Conservation (phyloP, 2,329 filamentous ascomycete species). For the Gremmenia infestans region DNA sequence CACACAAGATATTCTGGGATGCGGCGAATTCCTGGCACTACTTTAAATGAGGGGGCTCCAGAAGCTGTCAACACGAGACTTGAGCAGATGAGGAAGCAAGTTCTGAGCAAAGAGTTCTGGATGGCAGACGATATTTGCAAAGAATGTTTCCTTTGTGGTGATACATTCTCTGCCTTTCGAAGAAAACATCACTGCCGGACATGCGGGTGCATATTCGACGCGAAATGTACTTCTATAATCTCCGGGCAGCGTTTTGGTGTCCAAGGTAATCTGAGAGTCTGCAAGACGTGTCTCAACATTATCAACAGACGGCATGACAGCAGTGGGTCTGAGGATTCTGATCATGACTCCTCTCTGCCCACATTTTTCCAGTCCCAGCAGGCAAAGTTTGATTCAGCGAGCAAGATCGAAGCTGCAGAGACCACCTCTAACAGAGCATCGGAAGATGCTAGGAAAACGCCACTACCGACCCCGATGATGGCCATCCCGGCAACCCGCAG, state of each 20-base stretch:
- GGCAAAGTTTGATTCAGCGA: slow-evolving; percentile 37
- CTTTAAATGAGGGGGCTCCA: slow-evolving; percentile 50
- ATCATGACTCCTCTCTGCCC: slow-evolving; percentile 66
- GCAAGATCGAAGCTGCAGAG: slow-evolving; percentile 38
- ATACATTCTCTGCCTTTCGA: slow-evolving; percentile 86
- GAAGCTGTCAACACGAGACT: slow-evolving; percentile 57
- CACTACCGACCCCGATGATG: slow-evolving; percentile 66
- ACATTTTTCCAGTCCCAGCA: slow-evolving; percentile 54
- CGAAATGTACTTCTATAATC: slow-evolving; percentile 90
- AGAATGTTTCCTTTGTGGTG: slow-evolving; percentile 90
- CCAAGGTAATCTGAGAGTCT: slow-evolving; percentile 77
- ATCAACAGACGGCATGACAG: slow-evolving; percentile 88
- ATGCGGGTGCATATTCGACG: slow-evolving; percentile 98
- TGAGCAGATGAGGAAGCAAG: slow-evolving; percentile 74
- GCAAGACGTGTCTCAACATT: slow-evolving; percentile 86
- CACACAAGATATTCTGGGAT: slow-evolving; percentile 39
- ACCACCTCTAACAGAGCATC: neutral
- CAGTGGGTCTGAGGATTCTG: slow-evolving; percentile 81
- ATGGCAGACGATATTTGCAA: slow-evolving; percentile 99
- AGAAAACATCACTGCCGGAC: slow-evolving; percentile 94
- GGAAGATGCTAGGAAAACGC: slow-evolving; percentile 40
- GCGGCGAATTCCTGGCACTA: slow-evolving; percentile 52
- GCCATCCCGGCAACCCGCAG: slow-evolving; percentile 61
- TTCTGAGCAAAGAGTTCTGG: slow-evolving; percentile 95
- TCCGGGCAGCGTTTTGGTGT: slow-evolving; percentile 85